Evolutionary conservation across 306 rosid species (phyloP), one percentile per base, ranked within the genome.

Genomic region (Cicer chorassanicum): DNA sequence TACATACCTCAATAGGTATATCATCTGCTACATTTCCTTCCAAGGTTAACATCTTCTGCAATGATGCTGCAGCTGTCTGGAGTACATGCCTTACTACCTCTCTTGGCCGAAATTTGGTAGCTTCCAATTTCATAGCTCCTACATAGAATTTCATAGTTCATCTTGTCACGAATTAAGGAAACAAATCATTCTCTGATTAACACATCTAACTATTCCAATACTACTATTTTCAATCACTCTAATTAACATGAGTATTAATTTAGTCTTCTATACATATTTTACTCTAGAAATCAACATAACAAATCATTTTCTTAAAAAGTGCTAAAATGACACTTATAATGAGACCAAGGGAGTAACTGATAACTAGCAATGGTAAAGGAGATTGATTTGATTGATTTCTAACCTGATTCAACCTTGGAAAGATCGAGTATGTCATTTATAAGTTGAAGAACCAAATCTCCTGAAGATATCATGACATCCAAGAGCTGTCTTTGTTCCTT

Each of bases 121-220:
- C 93, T 80, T 95, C 99, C 88, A 95, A 86, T 87, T 90, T 95
- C 99, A 95, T 95, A 16, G 87, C 99, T 76, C 99, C 99, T 94
- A 74, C 9, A 74, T 53, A 68, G 14, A 72, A 68, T 14, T 29
- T 29, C 5, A 29, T 29, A 29, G 36, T 29, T 29, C 36, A 29
- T 29, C 36, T 29, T 29, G 5, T 29, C 36, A 29, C 36, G 3
- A 29, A 4, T 29, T 29, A 29, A 29, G 36, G 4, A 29, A 29
- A 29, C 36, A 29, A 29, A 29, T 29, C 36, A 29, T 29, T 29
- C 36, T 29, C 34, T 29, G 36, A 29, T 29, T 29, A 29, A 29
- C 36, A 29, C 36, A 29, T 29, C 36, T 29, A 29, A 29, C 5
- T 29, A 29, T 29, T 29, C 36, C 36, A 29, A 3, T 29, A 29